Base-by-base conservation (phyloP, 306 rosid species). In the Vicia sativa region DNA sequence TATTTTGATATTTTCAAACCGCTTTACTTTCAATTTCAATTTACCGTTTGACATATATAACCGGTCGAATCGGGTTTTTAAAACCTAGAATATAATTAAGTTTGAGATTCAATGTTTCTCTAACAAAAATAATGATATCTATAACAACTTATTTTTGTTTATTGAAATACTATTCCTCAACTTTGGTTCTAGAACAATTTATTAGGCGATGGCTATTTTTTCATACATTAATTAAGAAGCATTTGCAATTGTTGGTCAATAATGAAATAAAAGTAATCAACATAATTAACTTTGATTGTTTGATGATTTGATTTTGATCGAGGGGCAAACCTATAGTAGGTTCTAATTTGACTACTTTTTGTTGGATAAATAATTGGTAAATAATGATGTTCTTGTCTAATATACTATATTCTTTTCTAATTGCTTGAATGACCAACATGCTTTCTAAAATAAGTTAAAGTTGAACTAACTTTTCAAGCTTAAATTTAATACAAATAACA, bases 301-400 rank as follows among this genome's bases (percentile, higher is more conserved):
- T 43, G 66, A 56, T 65, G 7, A 55, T 68, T 67, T 61, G 82
- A 73, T 73, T 76, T 74, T 74, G 77, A 77, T 81, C 50, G 70
- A 74, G 65, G 77, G 72, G 13, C 19, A 15, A 74, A 29, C 50
- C 77, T 69, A 74, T 39, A 29, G 77, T 72, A 65, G 63, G 60
- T 69, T 77, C 85, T 77, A 81, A 72, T 62, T 74, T 65, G 78
- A 74, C 75, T 29, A 74, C 80, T 77, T 81, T 68, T 74, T 77
- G 77, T 81, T 81, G 82, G 80, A 55, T 77, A 70, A 81, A 77
- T 77, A 63, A 81, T 80, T 76, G 74, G 74, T 58, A 73, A 77
- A 68, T 77, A 73, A 68, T 77, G 60, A 81, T 74, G 74, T 74
- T 50, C 63, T 57, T 39, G 63, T 52, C 62, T 8, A 12, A n/a